These are phyloP conservation scores for Penicillium odoratum DNA, from an alignment of 495 filamentous ascomycete genomes.

Conservation along the genomic window DNA sequence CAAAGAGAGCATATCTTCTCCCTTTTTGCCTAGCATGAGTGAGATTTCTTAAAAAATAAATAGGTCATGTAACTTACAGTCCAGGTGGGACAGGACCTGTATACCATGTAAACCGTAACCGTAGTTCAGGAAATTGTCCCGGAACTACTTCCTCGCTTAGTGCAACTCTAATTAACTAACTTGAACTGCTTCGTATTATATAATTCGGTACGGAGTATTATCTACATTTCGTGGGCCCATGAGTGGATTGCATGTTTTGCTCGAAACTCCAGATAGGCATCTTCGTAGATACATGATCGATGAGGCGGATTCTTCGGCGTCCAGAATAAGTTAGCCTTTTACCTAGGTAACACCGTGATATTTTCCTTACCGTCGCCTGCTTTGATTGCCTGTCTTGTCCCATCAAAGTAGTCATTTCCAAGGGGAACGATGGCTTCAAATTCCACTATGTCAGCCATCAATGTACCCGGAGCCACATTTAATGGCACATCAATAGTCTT, in stretches of 20 bases:
- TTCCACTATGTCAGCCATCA: not conserved
- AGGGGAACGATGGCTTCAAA: not conserved
- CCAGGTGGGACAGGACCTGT: not conserved
- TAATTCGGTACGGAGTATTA: not conserved
- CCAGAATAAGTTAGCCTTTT: not conserved
- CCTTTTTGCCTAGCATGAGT: constrained; percentile 15
- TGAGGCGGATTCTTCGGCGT: not conserved
- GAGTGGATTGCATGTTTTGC: not conserved
- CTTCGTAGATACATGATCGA: constrained; percentile 5
- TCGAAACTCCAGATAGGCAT: constrained; percentile 1
- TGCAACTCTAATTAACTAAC: not conserved
- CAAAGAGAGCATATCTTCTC: constrained; percentile 8
- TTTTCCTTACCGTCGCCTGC: not conserved
- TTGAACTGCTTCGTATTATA: not conserved
- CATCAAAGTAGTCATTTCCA: not conserved
- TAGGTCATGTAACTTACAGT: not conserved
- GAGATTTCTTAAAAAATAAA: not conserved
- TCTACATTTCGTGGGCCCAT: not conserved
- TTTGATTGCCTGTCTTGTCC: not conserved
- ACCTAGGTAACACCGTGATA: not conserved
- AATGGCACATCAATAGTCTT: not conserved
- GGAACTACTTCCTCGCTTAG: not conserved
- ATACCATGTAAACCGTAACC: not conserved
- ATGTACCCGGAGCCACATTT: not conserved
- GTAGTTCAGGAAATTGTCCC: not conserved